Evolutionary conservation across 768 basidiomycete genomes (phyloP), one percentile per base, ranked within the genome.

Genomic region (Galerina marginata): DNA sequence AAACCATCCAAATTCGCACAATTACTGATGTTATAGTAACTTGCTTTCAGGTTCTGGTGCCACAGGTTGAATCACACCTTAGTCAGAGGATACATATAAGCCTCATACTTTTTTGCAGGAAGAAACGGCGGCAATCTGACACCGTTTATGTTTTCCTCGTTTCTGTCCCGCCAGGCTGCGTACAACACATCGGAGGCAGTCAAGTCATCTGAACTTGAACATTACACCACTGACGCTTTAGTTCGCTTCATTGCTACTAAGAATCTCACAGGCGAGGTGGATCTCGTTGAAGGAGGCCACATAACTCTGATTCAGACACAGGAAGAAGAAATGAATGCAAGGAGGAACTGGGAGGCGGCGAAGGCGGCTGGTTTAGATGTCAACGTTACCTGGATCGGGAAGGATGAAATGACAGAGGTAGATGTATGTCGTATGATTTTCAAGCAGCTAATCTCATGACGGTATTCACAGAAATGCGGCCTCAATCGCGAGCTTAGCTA

Each of bases 41-140:
- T 26, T 26, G 15, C 16, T 25, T 37, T 55, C 9, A 53, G 89
- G 89, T 72, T 85, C 88, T 59, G 90, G 91, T 39, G 89, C 92
- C 40, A 95, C 92, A 56, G 90, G 91, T 88, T 29, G 4, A 10
- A 44, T 39, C 63, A 52, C 39, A 29, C 40, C 52, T 15, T 25
- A 33, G n/a, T 52, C 47, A 16, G 10, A 49, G 20, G 16, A 42
- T 36, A 47, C 46, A 26, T 29, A 46, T 42, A 54, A 25, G 16
- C 15, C 15, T 43, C 15, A 39, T 40, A 6, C n/a, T 37, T 44
- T 33, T 16, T 37, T 43, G 20, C 60, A 92, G 90, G 90, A 49
- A 80, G 92, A 25, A 94, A 93, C 65, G 92, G 91, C 1, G 91
- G 92, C 0, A 91, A 93, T 70, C 78, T 93, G 14, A 87, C 86